Conservation (phyloP, 2,329 filamentous ascomycete genomes). For the Phaeophleospora eucalypticola region DNA sequence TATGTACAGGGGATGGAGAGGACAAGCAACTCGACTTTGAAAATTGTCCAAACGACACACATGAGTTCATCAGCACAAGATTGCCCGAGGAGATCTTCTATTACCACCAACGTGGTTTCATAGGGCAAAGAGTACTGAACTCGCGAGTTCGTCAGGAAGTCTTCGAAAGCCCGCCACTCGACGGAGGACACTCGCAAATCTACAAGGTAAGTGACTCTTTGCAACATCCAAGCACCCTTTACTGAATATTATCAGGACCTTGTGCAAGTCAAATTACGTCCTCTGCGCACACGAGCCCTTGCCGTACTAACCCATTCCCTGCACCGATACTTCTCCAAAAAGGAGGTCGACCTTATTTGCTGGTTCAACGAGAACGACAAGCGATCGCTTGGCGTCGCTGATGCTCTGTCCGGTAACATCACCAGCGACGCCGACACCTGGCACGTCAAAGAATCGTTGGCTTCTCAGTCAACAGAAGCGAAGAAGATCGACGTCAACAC, state of each 20-base stretch:
- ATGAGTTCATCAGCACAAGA: constrained; percentile 85
- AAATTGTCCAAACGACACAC: constrained; percentile 73
- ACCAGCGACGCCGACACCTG: constrained; percentile 53
- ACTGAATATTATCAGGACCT: constrained; percentile 52
- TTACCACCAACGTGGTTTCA: constrained; percentile 78
- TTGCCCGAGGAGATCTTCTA: constrained; percentile 86
- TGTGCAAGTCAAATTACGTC: constrained; percentile 68
- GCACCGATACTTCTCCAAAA: constrained; percentile 77
- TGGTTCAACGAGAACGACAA: constrained; percentile 77
- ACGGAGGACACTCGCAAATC: constrained; percentile 72
- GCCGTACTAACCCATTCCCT: constrained; percentile 74
- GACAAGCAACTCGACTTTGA: constrained; percentile 70
- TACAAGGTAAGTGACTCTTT: constrained; percentile 46
- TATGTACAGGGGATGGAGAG: constrained; percentile 72
- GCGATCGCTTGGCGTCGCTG: constrained; percentile 38
- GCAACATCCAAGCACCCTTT: background rate
- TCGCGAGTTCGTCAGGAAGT: constrained; percentile 79
- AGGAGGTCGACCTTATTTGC: constrained; percentile 69
- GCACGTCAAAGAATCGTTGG: constrained; percentile 57
- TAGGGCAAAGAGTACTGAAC: constrained; percentile 73
- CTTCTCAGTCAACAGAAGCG: constrained; percentile 14
- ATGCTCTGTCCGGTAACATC: constrained; percentile 12
- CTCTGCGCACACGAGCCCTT: constrained; percentile 71
- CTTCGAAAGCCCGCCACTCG: constrained; percentile 75
- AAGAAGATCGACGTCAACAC: constrained; percentile 18